Conservation (phyloP, 1,284 basidiomycete species). For the Cystobasidiaceae sp. region DNA sequence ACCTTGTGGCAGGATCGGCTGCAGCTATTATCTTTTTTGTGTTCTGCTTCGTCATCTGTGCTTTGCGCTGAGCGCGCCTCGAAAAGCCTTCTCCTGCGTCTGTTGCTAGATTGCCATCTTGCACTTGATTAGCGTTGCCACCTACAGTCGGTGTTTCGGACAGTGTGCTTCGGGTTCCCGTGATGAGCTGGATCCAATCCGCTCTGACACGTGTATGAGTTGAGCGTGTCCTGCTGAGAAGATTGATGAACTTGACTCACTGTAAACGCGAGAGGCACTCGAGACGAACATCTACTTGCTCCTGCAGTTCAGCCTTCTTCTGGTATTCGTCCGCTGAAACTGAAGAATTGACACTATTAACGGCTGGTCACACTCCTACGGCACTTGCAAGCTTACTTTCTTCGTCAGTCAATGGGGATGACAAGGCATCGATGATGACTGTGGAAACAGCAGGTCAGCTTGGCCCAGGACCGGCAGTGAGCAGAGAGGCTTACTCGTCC, state of each 20-base stretch:
- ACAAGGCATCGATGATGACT: conserved; percentile 12
- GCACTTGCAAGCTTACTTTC: neutral
- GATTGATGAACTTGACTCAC: neutral
- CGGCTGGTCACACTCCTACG: conserved; percentile 7
- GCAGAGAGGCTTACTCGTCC: neutral
- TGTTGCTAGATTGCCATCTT: neutral
- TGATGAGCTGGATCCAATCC: conserved; percentile 21
- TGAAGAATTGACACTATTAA: neutral
- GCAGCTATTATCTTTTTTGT: conserved; percentile 14
- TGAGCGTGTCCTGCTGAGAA: neutral
- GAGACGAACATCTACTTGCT: conserved; percentile 34
- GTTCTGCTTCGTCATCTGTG: neutral
- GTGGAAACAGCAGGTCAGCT: neutral
- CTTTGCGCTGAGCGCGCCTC: conserved; percentile 2
- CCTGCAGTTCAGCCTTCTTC: conserved; percentile 37
- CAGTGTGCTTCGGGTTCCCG: conserved; percentile 10
- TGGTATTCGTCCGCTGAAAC: conserved; percentile 41
- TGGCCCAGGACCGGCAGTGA: neutral
- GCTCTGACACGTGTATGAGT: neutral
- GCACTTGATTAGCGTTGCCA: neutral
- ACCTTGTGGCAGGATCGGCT: conserved; percentile 17
- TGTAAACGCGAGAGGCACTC: conserved; percentile 22
- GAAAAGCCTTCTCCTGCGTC: neutral
- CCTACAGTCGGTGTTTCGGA: conserved; percentile 3
- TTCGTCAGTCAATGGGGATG: conserved; percentile 1